Conservation (phyloP, 495 filamentous ascomycete genomes). For the Ramalina peruviana region DNA sequence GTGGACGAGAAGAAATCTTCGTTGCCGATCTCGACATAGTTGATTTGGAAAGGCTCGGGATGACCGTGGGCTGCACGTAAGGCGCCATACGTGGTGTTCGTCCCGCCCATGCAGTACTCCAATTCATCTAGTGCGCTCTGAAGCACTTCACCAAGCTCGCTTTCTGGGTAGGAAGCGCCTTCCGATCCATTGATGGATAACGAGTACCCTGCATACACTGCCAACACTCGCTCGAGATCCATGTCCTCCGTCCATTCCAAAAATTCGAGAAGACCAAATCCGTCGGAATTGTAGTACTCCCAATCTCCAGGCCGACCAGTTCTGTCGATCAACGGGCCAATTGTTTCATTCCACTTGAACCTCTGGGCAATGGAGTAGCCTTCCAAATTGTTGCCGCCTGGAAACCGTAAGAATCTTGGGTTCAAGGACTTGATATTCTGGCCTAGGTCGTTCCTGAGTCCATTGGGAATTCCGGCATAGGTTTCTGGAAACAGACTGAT, state of each 20-base stretch:
- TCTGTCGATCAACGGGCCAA: slow-evolving; percentile 48
- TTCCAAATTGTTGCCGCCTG: slow-evolving; percentile 56
- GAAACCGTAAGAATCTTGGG: slow-evolving; percentile 46
- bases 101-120: slow-evolving; percentile 47
- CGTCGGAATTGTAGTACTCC: slow-evolving; percentile 48
- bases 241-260: slow-evolving; percentile 54
- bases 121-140: neutral
- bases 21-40: slow-evolving; percentile 53
- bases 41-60: slow-evolving; percentile 40
- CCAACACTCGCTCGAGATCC: slow-evolving; percentile 40
- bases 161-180: slow-evolving; percentile 33
- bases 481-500: slow-evolving; percentile 57
- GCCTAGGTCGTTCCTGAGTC: slow-evolving; percentile 44
- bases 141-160: slow-evolving; percentile 47
- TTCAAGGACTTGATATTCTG: slow-evolving; percentile 38
- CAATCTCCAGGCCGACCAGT: slow-evolving; percentile 48
- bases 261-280: slow-evolving; percentile 49
- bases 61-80: slow-evolving; percentile 42
- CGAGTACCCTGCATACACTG: slow-evolving; percentile 48
- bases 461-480: slow-evolving; percentile 47
- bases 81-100: slow-evolving; percentile 40
- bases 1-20: slow-evolving; percentile 45
- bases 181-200: slow-evolving; percentile 32
- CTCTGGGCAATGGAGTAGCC: slow-evolving; percentile 34
- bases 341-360: slow-evolving; percentile 58